Conservation (phyloP, 176 grass and related monocot species). For the Lolium perenne region DNA sequence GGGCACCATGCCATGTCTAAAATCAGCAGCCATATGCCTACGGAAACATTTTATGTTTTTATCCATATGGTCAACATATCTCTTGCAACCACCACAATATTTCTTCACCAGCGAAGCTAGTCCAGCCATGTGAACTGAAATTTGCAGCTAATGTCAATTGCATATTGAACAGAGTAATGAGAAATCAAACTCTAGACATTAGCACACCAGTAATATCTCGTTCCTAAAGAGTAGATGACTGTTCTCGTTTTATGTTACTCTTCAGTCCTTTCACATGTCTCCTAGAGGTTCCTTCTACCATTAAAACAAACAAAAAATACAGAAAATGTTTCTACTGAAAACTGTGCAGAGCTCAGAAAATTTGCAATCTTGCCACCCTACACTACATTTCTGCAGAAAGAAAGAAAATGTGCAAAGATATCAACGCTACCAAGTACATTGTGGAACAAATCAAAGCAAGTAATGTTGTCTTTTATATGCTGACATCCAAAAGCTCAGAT, state of each 20-base stretch:
- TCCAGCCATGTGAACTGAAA: slow-evolving; percentile 23
- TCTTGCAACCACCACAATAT: slow-evolving; percentile 5
- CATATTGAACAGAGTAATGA: background rate
- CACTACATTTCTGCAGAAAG: background rate
- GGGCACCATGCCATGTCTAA: slow-evolving; percentile 38
- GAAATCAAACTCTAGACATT: background rate
- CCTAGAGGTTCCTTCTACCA: background rate
- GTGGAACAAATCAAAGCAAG: background rate
- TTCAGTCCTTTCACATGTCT: background rate
- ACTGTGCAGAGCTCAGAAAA: background rate
- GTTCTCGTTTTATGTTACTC: background rate
- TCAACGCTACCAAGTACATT: background rate
- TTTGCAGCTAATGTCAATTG: background rate
- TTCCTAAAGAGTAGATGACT: background rate
- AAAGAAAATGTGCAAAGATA: background rate
- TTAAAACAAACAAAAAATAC: background rate
- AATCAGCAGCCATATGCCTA: slow-evolving; percentile 37
- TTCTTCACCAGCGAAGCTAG: background rate
- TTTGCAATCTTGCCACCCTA: background rate
- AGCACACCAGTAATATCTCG: background rate
- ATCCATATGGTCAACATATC: slow-evolving; percentile 16
- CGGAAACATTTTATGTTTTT: slow-evolving; percentile 34
- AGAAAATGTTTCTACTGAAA: background rate
- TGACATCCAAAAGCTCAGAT: no score
- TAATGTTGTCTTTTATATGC: no score